phyloP scores from a whole-genome alignment of 306 rosid genomes.

The Crataegus laevigata region DNA sequence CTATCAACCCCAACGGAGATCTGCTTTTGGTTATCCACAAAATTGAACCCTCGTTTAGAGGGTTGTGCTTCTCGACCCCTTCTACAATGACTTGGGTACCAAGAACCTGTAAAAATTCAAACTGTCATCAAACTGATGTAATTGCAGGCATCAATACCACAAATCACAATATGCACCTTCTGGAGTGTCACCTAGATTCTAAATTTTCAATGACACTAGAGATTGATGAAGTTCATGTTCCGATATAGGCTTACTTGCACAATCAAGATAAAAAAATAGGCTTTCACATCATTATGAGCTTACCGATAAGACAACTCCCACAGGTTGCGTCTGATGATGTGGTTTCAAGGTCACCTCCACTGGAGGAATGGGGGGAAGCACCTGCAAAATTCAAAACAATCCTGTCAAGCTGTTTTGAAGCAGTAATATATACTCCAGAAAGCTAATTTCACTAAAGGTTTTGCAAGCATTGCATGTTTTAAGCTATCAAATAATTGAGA shows the following conservation, averaged over 20 bases:
- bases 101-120: slow-evolving; percentile 41
- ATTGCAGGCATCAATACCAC: neutral
- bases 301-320: slow-evolving; percentile 80
- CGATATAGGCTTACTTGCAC: neutral
- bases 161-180: neutral
- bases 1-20: slow-evolving; percentile 68
- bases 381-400: slow-evolving; percentile 40
- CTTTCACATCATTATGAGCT: slow-evolving; percentile 17
- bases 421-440: slow-evolving; percentile 1
- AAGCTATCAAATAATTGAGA: neutral
- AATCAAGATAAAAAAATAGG: neutral
- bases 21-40: slow-evolving; percentile 73
- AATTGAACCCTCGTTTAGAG: slow-evolving; percentile 81
- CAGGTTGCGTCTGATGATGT: slow-evolving; percentile 61
- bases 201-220: neutral
- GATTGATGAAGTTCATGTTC: neutral
- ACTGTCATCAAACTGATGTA: slow-evolving; percentile 11
- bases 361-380: slow-evolving; percentile 62
- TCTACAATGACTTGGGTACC: slow-evolving; percentile 77
- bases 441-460: slow-evolving; percentile 5
- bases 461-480: neutral
- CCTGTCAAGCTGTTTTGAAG: neutral
- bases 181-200: slow-evolving; percentile 5
- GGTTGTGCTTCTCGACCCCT: slow-evolving; percentile 75
- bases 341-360: slow-evolving; percentile 56